A percentile compares a stretch with the other conserved stretches of the same genome.
phyloP scores from a whole-genome alignment of 345 rosid species.

The Populus euphratica region DNA sequence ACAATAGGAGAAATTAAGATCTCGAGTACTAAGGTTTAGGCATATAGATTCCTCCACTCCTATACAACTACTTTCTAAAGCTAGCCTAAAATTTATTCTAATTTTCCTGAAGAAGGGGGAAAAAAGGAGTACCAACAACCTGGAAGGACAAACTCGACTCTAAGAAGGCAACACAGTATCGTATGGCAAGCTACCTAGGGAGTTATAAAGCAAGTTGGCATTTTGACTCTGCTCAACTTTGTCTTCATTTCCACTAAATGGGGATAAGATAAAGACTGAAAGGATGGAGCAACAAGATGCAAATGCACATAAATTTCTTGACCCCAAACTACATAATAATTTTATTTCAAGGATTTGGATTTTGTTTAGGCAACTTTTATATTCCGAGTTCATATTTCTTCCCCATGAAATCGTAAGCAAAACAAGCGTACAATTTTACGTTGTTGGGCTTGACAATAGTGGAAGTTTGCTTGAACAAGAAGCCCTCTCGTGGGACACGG shows the following conservation, averaged over 20 bases:
- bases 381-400: no score
- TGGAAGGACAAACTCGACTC: background rate
- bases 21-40: no score
- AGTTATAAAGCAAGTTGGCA: background rate
- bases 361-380: no score
- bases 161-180: background rate
- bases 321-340: background rate
- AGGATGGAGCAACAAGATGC: background rate
- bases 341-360: no score
- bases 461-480: no score
- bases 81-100: background rate
- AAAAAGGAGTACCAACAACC: background rate
- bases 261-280: background rate
- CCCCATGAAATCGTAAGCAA: no score
- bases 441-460: no score
- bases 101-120: background rate
- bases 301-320: background rate
- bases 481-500: no score
- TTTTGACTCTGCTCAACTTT: background rate
- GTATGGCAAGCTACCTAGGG: background rate
- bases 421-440: no score
- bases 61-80: background rate
- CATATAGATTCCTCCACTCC: no score
- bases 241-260: background rate
- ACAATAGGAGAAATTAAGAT: no score